A percentile compares a stretch with the other conserved stretches of the same genome.
Conservation (phyloP, 192 early-diverging fungal species). For the Entomortierella chlamydospora region DNA sequence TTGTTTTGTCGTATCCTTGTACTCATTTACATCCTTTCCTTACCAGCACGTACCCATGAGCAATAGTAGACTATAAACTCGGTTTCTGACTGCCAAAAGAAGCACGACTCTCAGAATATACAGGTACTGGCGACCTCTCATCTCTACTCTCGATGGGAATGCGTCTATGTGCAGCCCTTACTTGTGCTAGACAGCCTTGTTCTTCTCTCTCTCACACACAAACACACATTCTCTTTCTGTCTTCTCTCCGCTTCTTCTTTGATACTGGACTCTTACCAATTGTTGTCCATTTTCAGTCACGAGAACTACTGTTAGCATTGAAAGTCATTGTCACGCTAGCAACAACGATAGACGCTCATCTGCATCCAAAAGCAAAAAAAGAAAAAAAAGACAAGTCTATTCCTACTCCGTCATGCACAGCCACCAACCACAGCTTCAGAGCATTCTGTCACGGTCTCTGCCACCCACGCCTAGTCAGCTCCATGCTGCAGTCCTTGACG, state of each 20-base stretch:
- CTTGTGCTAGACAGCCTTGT: no score
- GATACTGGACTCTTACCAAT: no score
- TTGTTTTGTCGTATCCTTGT: not conserved
- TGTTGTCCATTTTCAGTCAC: no score
- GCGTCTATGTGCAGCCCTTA: no score
- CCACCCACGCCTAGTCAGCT: slow-evolving; percentile 54
- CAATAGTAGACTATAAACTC: not conserved
- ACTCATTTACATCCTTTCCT: not conserved
- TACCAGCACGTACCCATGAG: not conserved
- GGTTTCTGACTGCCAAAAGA: not conserved
- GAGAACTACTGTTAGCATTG: no score
- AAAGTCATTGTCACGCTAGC: no score
- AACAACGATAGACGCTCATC: not conserved
- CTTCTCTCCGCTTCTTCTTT: no score
- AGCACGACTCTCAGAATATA: not conserved
- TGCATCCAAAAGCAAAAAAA: not conserved
- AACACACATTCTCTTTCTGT: no score
- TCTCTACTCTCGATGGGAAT: not conserved
- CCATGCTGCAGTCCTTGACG: slow-evolving; percentile 16
- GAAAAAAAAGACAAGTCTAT: not conserved
- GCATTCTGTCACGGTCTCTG: slow-evolving; percentile 43
- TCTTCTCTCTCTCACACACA: no score
- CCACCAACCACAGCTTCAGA: slow-evolving; percentile 27
- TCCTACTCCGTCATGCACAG: slow-evolving; percentile 13
- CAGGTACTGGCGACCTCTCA: not conserved